Conservation (phyloP, 257 asterid genomes). For the Verbena officinalis region DNA sequence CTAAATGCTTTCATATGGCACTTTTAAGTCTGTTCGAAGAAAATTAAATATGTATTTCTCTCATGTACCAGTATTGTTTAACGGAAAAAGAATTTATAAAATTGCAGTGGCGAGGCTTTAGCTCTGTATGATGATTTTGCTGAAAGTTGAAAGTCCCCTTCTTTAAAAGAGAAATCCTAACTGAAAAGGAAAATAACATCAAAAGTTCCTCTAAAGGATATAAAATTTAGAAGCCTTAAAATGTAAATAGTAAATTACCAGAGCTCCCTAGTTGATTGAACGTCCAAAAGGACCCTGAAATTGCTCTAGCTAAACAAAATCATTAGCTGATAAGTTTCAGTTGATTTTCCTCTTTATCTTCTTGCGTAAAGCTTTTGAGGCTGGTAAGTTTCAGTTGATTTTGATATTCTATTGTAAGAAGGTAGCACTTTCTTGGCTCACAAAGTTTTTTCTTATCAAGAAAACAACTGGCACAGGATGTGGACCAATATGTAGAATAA, state of each 20-base stretch:
- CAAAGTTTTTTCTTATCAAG: no score
- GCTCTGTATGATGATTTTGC: not conserved
- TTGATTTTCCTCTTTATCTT: slow-evolving; percentile 8
- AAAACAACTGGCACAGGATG: no score
- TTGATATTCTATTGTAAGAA: slow-evolving; percentile 7
- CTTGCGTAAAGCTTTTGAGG: slow-evolving; percentile 11
- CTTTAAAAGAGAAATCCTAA: no score
- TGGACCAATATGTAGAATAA: no score
- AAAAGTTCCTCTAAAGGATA: no score
- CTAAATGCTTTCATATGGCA: not conserved
- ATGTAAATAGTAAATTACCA: no score
- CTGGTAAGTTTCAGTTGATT: not conserved
- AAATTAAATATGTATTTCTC: not conserved
- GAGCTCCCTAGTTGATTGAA: no score
- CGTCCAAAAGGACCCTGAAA: no score
- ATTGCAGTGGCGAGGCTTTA: not conserved
- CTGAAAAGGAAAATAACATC: no score
- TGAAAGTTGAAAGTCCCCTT: slow-evolving; percentile 1
- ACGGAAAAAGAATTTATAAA: not conserved
- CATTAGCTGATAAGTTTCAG: slow-evolving; percentile 3
- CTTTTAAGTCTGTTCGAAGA: not conserved
- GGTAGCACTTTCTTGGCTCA: not conserved
- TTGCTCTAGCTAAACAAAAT: no score
- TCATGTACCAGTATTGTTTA: not conserved
- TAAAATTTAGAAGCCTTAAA: no score